Evolutionary conservation across 1,284 basidiomycete species (phyloP).

Genomic region (Cryptococcus sp.): DNA sequence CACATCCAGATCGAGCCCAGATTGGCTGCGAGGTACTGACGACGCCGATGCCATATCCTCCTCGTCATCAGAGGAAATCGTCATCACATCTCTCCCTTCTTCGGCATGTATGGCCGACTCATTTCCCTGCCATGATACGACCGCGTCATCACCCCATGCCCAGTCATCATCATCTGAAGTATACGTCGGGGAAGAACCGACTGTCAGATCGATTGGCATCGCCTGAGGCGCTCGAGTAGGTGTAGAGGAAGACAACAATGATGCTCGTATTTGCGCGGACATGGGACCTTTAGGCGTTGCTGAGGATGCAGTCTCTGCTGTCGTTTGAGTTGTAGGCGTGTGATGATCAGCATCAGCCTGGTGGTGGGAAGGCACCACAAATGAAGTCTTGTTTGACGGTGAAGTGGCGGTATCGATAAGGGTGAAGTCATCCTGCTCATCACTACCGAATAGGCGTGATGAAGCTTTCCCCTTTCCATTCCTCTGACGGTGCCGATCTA

Average conservation of each 20-base stretch:
- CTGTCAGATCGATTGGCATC: background rate
- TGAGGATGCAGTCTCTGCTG: no score
- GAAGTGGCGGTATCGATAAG: no score
- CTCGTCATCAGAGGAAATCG: background rate
- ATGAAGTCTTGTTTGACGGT: no score
- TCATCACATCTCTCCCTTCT: no score
- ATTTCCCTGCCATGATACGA: constrained; percentile 28
- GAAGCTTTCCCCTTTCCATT: background rate
- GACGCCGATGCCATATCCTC: constrained; percentile 19
- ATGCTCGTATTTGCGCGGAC: background rate
- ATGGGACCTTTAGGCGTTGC: no score
- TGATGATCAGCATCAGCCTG: no score
- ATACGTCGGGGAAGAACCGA: background rate
- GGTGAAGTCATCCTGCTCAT: no score
- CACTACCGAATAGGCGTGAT: no score
- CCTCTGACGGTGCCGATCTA: constrained; percentile 11
- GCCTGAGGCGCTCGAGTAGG: background rate
- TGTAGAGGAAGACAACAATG: background rate
- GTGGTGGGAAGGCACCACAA: no score
- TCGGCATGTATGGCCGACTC: background rate
- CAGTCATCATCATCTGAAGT: constrained; percentile 6
- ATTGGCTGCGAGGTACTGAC: constrained; percentile 29
- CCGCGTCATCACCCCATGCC: constrained; percentile 36
- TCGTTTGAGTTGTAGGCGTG: no score
- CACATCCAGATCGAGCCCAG: constrained; percentile 23